A percentile compares a stretch with the other conserved stretches of the same genome.
Conservation (phyloP, 306 rosid genomes). For the Malus sylvestris region DNA sequence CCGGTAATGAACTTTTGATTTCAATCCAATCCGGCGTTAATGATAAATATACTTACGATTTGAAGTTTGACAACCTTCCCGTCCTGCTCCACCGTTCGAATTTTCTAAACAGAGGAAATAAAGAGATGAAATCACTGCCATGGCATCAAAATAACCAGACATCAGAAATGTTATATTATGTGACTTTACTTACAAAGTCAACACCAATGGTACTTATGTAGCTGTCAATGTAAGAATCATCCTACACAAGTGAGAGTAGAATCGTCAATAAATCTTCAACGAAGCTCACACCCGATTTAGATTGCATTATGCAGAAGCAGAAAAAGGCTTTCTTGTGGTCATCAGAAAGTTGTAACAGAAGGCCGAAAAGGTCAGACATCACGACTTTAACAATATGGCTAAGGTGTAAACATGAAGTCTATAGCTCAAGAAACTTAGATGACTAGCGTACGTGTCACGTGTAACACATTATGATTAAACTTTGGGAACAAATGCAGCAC, state of each 20-base stretch:
- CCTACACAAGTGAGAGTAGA: conserved; percentile 31
- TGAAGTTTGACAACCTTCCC: conserved; percentile 78
- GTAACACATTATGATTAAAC: background rate
- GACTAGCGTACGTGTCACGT: background rate
- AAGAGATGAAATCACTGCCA: conserved; percentile 5
- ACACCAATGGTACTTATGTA: conserved; percentile 85
- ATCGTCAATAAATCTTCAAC: conserved; percentile 1
- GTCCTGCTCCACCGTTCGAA: conserved; percentile 77
- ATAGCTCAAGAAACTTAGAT: background rate
- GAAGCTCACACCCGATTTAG: background rate
- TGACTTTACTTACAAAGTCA: conserved; percentile 54
- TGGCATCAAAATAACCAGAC: background rate
- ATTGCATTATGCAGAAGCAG: background rate
- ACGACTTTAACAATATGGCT: background rate
- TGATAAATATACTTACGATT: conserved; percentile 45
- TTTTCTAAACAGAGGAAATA: conserved; percentile 43
- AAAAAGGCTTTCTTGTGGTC: background rate
- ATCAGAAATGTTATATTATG: conserved; percentile 1
- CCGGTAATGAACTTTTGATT: background rate
- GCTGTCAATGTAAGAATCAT: conserved; percentile 81
- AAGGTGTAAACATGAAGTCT: background rate
- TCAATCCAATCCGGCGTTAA: background rate
- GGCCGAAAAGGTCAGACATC: background rate
- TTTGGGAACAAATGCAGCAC: background rate
- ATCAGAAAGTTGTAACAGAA: background rate